phyloP scores from a whole-genome alignment of 805 yeast species.

The Wickerhamomyces bisporus region DNA sequence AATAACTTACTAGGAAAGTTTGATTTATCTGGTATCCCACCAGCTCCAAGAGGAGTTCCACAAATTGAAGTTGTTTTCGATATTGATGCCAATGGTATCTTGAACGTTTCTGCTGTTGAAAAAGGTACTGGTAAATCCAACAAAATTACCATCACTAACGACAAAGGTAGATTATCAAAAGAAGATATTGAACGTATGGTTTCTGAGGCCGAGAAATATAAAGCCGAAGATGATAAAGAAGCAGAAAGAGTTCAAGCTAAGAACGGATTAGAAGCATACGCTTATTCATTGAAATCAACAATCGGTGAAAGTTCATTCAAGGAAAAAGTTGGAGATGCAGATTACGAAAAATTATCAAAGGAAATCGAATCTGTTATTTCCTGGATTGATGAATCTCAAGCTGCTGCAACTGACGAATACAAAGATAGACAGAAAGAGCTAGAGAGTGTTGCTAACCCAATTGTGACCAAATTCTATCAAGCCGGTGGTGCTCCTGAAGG shows the following conservation, averaged over 20 bases:
- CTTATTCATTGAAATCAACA: slow-evolving; percentile 88
- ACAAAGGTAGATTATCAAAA: slow-evolving; percentile 97
- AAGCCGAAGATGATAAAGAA: slow-evolving; percentile 95
- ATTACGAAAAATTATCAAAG: slow-evolving; percentile 68
- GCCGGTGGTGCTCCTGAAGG: slow-evolving; percentile 80
- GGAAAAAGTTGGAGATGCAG: slow-evolving; percentile 73
- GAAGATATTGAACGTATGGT: slow-evolving; percentile 98
- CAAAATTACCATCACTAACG: slow-evolving; percentile 97
- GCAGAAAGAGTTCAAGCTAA: slow-evolving; percentile 88
- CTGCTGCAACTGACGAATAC: slow-evolving; percentile 91
- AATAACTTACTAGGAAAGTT: slow-evolving; percentile 97
- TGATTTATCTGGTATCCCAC: slow-evolving; percentile 95
- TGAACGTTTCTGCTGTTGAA: slow-evolving; percentile 95
- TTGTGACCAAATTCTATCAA: slow-evolving; percentile 94
- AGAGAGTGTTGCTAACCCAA: slow-evolving; percentile 94
- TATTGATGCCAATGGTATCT: slow-evolving; percentile 95
- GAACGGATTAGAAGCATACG: slow-evolving; percentile 94
- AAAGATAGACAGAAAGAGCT: slow-evolving; percentile 94
- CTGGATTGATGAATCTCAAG: slow-evolving; percentile 91
- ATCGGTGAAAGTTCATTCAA: slow-evolving; percentile 65
- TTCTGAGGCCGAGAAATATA: slow-evolving; percentile 94
- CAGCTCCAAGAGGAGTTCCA: slow-evolving; percentile 99
- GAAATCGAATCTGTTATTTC: slow-evolving; percentile 80
- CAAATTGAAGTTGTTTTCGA: slow-evolving; percentile 97
- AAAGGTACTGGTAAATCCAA: slow-evolving; percentile 98